A percentile compares a stretch with the other conserved stretches of the same genome.
Evolutionary conservation across 1,284 basidiomycete genomes (phyloP).

Genomic region (Fomitopsis betulina): DNA sequence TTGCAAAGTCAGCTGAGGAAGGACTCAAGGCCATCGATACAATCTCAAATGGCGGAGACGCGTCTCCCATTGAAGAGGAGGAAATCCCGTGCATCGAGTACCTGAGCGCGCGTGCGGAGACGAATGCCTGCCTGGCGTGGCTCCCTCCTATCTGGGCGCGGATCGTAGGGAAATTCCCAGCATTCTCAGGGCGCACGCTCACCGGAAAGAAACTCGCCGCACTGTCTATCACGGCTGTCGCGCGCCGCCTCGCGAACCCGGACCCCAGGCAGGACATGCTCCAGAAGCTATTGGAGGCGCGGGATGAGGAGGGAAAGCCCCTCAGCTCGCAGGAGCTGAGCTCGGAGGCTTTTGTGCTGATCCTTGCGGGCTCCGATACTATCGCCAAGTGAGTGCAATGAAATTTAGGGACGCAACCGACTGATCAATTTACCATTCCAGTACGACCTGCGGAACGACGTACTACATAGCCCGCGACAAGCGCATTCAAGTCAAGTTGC

Average conservation of each 20-base stretch:
- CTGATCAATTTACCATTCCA: neutral
- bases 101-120: slow-evolving; percentile 18
- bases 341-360: slow-evolving; percentile 29
- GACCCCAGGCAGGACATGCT: slow-evolving; percentile 25
- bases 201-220: slow-evolving; percentile 17
- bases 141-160: slow-evolving; percentile 20
- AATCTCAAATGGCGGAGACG: neutral
- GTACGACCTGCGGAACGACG: slow-evolving; percentile 13
- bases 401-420: neutral
- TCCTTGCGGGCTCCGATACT: slow-evolving; percentile 33
- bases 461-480: slow-evolving; percentile 15
- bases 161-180: slow-evolving; percentile 15
- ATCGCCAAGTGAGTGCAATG: slow-evolving; percentile 7
- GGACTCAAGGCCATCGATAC: slow-evolving; percentile 2
- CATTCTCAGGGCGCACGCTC: slow-evolving; percentile 15
- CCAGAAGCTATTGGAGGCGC: slow-evolving; percentile 21
- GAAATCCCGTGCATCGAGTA: slow-evolving; percentile 5
- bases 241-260: slow-evolving; percentile 14
- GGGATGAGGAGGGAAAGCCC: slow-evolving; percentile 10
- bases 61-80: slow-evolving; percentile 8
- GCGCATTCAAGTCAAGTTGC: slow-evolving; percentile 18
- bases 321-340: slow-evolving; percentile 18
- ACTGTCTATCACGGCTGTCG: slow-evolving; percentile 18
- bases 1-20: slow-evolving; percentile 2
- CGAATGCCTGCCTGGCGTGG: slow-evolving; percentile 11